Conservation (phyloP, 352 stramenopile species). For the Lagenidium giganteum region DNA sequence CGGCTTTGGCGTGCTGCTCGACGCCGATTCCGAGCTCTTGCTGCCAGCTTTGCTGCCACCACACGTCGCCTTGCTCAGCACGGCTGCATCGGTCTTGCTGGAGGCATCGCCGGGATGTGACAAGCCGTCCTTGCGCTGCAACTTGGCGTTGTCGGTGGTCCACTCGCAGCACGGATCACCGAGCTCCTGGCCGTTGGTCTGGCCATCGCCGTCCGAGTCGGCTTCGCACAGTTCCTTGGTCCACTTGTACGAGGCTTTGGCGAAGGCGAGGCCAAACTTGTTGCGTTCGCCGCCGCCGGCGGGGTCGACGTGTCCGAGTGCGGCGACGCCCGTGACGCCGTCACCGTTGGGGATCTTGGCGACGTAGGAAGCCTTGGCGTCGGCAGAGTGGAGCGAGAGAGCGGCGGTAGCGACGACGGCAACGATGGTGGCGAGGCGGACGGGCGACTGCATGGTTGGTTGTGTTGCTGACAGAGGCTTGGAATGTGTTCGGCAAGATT, state of each 20-base stretch:
- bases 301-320: conserved; percentile 20
- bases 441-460: conserved; percentile 16
- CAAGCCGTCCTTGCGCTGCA: conserved; percentile 6
- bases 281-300: conserved; percentile 13
- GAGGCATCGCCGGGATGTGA: conserved; percentile 11
- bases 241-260: conserved; percentile 11
- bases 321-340: conserved; percentile 15
- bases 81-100: conserved; percentile 15
- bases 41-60: no score
- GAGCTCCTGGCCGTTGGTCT: conserved; percentile 59
- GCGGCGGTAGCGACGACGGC: no score
- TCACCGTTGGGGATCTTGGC: conserved; percentile 25
- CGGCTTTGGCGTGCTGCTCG: no score
- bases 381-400: conserved; percentile 4
- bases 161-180: conserved; percentile 50
- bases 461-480: no score
- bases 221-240: conserved; percentile 31
- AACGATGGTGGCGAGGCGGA: conserved; percentile 2
- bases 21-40: no score
- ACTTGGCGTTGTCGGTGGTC: conserved; percentile 13
- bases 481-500: no score
- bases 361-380: conserved; percentile 12
- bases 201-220: conserved; percentile 49
- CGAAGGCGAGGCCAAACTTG: conserved; percentile 37
- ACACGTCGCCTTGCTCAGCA: no score